A percentile compares a stretch with the other conserved stretches of the same genome.
These are phyloP conservation scores for Kazachstania sp. DNA, from an alignment of 1,139 yeast species.

Conservation along the genomic window DNA sequence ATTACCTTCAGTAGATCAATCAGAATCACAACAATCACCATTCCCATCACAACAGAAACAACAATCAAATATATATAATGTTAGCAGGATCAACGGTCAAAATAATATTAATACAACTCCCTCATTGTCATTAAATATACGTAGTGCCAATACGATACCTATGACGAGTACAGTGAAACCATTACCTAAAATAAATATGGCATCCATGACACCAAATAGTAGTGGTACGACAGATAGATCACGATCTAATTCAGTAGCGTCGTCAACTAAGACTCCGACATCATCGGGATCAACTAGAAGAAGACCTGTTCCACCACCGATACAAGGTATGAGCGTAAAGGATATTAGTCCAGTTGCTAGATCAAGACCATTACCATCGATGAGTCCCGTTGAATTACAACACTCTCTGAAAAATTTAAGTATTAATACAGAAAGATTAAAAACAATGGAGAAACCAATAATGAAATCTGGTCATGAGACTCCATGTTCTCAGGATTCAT, in stretches of 20 bases:
- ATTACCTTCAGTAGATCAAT: constrained; percentile 18
- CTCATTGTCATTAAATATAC: constrained; percentile 1
- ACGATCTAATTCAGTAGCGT: background rate
- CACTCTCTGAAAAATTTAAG: constrained; percentile 7
- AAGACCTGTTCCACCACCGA: constrained; percentile 26
- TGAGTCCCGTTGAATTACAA: constrained; percentile 5
- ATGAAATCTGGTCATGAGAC: constrained; percentile 1
- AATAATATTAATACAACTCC: background rate
- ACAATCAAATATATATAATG: constrained; percentile 2
- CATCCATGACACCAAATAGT: background rate
- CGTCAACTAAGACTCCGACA: constrained; percentile 2
- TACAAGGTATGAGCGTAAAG: constrained; percentile 13
- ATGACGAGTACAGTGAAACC: background rate
- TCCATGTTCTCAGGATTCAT: constrained; percentile 17
- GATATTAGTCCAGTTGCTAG: constrained; percentile 4
- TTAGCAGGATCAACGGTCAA: constrained; percentile 3
- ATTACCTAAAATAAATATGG: background rate
- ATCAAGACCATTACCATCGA: constrained; percentile 7
- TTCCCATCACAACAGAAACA: background rate
- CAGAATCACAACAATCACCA: background rate
- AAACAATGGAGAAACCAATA: constrained; percentile 1
- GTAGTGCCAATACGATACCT: background rate
- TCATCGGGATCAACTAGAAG: constrained; percentile 6
- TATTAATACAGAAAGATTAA: background rate
- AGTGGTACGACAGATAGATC: background rate